A percentile compares a stretch with the other conserved stretches of the same genome.
Evolutionary conservation across 2,329 filamentous ascomycete species (phyloP).

Genomic region (Emmonsia crescens): DNA sequence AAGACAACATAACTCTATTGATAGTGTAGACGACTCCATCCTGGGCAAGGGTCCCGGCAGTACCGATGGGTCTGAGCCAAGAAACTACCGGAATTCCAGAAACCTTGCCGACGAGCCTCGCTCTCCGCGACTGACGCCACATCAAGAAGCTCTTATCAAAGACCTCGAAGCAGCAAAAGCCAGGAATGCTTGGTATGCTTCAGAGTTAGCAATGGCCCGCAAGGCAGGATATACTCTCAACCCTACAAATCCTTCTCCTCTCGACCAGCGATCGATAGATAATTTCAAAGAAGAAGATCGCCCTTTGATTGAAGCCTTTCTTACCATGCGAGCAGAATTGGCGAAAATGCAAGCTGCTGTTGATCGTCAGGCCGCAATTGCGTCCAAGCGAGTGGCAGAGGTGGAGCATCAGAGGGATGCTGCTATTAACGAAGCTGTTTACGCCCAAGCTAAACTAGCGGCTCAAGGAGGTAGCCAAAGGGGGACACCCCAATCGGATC

Average conservation of each 20-base stretch:
- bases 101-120: constrained; percentile 34
- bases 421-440: constrained; percentile 89
- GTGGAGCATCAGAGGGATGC: constrained; percentile 89
- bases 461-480: constrained; percentile 61
- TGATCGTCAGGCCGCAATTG: constrained; percentile 73
- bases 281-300: constrained; percentile 85
- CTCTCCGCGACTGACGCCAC: constrained; percentile 34
- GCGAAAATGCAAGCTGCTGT: constrained; percentile 82
- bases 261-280: constrained; percentile 63
- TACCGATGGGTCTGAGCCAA: constrained; percentile 32
- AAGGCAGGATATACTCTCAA: constrained; percentile 74
- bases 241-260: constrained; percentile 43
- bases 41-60: constrained; percentile 30
- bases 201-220: constrained; percentile 80
- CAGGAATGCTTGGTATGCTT: constrained; percentile 93
- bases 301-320: constrained; percentile 79
- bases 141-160: constrained; percentile 59
- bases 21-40: constrained; percentile 53
- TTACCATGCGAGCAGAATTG: constrained; percentile 83
- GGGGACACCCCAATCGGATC: constrained; percentile 45
- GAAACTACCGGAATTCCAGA: constrained; percentile 30
- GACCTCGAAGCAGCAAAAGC: constrained; percentile 78
- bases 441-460: constrained; percentile 85
- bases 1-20: constrained; percentile 55
- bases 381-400: constrained; percentile 82